Evolutionary conservation across 805 yeast genomes (phyloP).

Genomic region (Komagataella mondaviorum): DNA sequence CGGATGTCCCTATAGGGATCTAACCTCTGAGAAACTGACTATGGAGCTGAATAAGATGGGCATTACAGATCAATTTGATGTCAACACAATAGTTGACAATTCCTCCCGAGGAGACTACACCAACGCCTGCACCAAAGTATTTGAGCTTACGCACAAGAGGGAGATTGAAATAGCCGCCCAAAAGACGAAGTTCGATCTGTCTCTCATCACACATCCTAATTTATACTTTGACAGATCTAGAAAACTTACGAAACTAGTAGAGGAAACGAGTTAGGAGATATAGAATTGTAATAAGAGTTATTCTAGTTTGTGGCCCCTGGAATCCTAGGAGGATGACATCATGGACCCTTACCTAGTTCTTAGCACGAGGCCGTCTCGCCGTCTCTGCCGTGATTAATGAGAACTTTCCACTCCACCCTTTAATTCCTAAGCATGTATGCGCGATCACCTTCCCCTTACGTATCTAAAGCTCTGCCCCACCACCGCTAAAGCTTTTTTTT

Average conservation of each 20-base stretch:
- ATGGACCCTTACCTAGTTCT: neutral
- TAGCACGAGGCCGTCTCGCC: too few relatives aligned
- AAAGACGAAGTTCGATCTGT: conserved; percentile 29
- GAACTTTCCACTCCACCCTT: neutral
- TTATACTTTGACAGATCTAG: conserved; percentile 71
- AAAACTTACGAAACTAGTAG: conserved; percentile 29
- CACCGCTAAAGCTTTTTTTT: neutral
- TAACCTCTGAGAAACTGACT: conserved; percentile 49
- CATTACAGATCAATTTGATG: conserved; percentile 28
- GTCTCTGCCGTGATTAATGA: too few relatives aligned
- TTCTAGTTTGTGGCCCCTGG: too few relatives aligned
- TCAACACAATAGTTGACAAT: conserved; percentile 51
- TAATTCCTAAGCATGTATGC: neutral
- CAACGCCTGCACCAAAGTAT: conserved; percentile 80
- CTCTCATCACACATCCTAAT: conserved; percentile 75
- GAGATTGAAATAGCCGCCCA: conserved; percentile 18
- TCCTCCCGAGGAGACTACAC: conserved; percentile 63
- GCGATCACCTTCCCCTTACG: neutral
- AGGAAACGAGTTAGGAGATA: neutral
- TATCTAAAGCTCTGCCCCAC: neutral
- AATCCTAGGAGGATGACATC: neutral
- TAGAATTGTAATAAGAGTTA: neutral
- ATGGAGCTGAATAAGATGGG: conserved; percentile 50
- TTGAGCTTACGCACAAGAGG: conserved; percentile 53
- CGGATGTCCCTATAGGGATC: conserved; percentile 88